phyloP scores from a whole-genome alignment of 371 early-diverging fungal species.

The Phascolomyces articulosus region DNA sequence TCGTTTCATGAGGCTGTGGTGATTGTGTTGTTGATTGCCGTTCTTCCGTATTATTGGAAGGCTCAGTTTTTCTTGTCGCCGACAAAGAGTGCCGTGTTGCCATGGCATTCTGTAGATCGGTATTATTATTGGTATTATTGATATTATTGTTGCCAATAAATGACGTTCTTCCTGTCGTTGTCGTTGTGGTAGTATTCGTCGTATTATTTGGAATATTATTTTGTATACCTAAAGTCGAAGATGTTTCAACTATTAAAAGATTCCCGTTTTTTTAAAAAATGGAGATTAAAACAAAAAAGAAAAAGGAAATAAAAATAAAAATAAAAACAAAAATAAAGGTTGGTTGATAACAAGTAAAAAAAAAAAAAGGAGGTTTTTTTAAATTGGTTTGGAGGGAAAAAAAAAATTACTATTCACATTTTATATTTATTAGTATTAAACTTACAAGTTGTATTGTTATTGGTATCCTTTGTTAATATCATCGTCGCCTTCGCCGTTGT shows the following conservation, averaged over 20 bases:
- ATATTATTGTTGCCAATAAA: neutral
- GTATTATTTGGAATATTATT: neutral
- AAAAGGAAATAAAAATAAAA: too few species aligned
- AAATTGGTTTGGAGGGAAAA: too few species aligned
- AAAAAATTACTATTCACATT: too few species aligned
- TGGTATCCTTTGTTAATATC: too few species aligned
- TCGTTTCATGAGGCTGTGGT: conserved; percentile 6
- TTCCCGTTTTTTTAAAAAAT: too few species aligned
- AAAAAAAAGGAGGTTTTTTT: too few species aligned
- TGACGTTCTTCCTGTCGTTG: neutral
- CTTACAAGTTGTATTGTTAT: too few species aligned
- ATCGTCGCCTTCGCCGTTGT: too few species aligned
- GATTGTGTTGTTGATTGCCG: neutral
- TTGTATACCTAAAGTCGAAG: neutral
- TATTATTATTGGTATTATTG: neutral
- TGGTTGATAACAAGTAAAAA: too few species aligned
- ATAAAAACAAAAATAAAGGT: too few species aligned
- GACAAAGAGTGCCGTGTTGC: conserved; percentile 16
- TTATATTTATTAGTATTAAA: too few species aligned
- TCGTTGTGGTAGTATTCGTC: neutral
- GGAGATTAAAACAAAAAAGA: too few species aligned
- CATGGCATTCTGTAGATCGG: conserved; percentile 20
- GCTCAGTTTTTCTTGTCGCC: conserved; percentile 2
- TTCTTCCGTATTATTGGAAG: neutral
- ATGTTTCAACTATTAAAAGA: neutral